Evolutionary conservation across 768 basidiomycete species (phyloP).

Genomic region (Terana coerulea): DNA sequence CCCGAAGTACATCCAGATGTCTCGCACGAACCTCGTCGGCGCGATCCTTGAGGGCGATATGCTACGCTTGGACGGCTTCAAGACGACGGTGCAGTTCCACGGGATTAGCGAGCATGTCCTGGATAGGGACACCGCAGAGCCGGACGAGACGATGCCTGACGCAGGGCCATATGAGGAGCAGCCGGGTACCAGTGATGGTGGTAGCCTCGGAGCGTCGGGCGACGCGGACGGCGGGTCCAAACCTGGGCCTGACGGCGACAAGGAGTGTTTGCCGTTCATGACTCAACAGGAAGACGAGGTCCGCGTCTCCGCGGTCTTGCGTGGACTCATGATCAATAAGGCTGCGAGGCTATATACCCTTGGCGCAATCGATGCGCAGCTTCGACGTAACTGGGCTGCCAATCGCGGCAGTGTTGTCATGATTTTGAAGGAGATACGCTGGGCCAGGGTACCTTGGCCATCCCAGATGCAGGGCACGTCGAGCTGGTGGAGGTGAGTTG

Average conservation of each 20-base stretch:
- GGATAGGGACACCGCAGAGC: constrained; percentile 3
- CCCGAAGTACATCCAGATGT: constrained; percentile 34
- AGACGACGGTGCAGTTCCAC: constrained; percentile 30
- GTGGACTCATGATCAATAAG: constrained; percentile 35
- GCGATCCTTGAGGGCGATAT: constrained; percentile 39
- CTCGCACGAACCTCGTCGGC: constrained; percentile 35
- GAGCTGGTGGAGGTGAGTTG: constrained; percentile 15
- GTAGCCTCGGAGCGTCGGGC: neutral
- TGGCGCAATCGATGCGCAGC: constrained; percentile 32
- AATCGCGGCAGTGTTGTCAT: constrained; percentile 38
- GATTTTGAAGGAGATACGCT: constrained; percentile 34
- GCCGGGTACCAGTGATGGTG: neutral
- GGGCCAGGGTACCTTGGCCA: constrained; percentile 30
- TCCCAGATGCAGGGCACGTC: constrained; percentile 14
- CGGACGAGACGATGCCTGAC: neutral
- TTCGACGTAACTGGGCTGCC: constrained; percentile 35
- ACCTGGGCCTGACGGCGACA: neutral
- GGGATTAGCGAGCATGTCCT: constrained; percentile 17
- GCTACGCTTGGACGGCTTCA: constrained; percentile 35
- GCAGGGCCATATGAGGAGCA: constrained; percentile 13
- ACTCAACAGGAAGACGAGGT: constrained; percentile 28
- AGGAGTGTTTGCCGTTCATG: constrained; percentile 3
- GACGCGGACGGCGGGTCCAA: neutral
- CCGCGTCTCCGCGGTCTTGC: constrained; percentile 26
- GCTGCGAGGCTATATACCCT: constrained; percentile 38